phyloP scores from a whole-genome alignment of 2,329 filamentous ascomycete species.

The Claviceps sorghi region DNA sequence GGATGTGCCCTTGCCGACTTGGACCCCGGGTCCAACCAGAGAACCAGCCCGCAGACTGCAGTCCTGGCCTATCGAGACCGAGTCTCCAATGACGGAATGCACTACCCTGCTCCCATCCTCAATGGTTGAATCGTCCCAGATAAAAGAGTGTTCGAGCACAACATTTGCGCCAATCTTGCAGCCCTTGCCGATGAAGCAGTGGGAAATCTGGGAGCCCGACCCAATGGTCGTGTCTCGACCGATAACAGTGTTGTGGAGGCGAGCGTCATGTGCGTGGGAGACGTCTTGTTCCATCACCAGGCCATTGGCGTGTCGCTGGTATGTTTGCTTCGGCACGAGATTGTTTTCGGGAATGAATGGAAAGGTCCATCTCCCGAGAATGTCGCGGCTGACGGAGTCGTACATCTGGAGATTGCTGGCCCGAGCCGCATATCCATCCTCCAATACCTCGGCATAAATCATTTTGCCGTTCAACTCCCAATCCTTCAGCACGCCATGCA shows the following conservation, averaged over 20 bases:
- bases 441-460: constrained; percentile 79
- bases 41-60: constrained; percentile 57
- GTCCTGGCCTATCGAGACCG: constrained; percentile 54
- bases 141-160: constrained; percentile 60
- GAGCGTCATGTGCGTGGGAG: constrained; percentile 55
- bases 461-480: constrained; percentile 95
- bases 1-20: constrained; percentile 47
- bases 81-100: constrained; percentile 62
- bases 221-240: constrained; percentile 65
- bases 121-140: constrained; percentile 76
- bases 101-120: constrained; percentile 58
- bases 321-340: constrained; percentile 61
- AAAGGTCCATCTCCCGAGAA: constrained; percentile 77
- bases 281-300: constrained; percentile 71
- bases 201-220: constrained; percentile 51
- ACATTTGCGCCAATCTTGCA: constrained; percentile 83
- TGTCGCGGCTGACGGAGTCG: constrained; percentile 73
- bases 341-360: constrained; percentile 86
- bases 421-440: constrained; percentile 71
- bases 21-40: constrained; percentile 66
- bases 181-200: constrained; percentile 68
- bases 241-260: constrained; percentile 57
- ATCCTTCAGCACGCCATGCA: constrained; percentile 88
- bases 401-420: constrained; percentile 80
- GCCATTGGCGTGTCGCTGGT: constrained; percentile 52